Conservation (phyloP, 441 rosid species). For the Geranium incanum region DNA sequence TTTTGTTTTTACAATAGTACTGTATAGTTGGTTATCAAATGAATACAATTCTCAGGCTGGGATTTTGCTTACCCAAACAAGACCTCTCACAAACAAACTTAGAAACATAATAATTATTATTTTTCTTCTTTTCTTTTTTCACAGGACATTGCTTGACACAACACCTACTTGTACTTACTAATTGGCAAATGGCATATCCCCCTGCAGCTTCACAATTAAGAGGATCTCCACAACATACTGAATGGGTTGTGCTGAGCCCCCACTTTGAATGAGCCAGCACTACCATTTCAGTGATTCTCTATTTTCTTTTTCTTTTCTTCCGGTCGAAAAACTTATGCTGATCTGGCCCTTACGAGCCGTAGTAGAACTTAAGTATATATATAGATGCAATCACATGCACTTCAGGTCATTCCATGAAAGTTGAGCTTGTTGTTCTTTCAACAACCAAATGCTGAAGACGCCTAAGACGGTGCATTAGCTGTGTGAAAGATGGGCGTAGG, state of each 20-base stretch:
- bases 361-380: slow-evolving; percentile 21
- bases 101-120: neutral
- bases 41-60: slow-evolving; percentile 41
- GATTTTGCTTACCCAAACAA: slow-evolving; percentile 20
- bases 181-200: slow-evolving; percentile 34
- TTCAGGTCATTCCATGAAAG: slow-evolving; percentile 15
- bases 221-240: slow-evolving; percentile 29
- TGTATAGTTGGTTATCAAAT: slow-evolving; percentile 30
- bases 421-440: slow-evolving; percentile 28
- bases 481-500: slow-evolving; percentile 71
- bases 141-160: slow-evolving; percentile 24
- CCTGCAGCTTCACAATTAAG: slow-evolving; percentile 36
- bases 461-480: slow-evolving; percentile 59
- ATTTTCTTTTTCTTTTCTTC: slow-evolving; percentile 25
- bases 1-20: slow-evolving; percentile 6
- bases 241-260: slow-evolving; percentile 54
- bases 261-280: slow-evolving; percentile 90
- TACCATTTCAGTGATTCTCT: slow-evolving; percentile 15
- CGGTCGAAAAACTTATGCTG: slow-evolving; percentile 25
- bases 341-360: slow-evolving; percentile 60
- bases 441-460: slow-evolving; percentile 43
- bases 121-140: neutral
- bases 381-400: slow-evolving; percentile 28
- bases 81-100: neutral
- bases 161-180: slow-evolving; percentile 23